Conservation (phyloP, 306 rosid species). For the Leucaena leucocephala region DNA sequence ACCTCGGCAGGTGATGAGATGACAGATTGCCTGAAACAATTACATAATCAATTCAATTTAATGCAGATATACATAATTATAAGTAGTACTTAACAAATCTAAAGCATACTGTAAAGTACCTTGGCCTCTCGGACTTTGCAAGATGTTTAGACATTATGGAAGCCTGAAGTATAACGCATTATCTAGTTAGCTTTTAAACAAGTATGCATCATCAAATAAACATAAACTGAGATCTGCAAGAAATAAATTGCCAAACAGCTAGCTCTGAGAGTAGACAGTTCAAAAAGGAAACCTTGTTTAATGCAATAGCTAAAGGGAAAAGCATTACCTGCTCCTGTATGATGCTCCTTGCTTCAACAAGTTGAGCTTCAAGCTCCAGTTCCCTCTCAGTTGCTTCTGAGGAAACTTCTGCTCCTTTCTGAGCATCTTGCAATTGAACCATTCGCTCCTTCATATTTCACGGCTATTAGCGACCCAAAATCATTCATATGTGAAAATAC, state of each 20-base stretch:
- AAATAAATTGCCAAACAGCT: constrained; percentile 30
- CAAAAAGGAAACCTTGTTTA: constrained; percentile 23
- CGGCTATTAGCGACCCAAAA: constrained; percentile 32
- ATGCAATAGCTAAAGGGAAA: constrained; percentile 4
- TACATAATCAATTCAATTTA: constrained; percentile 44
- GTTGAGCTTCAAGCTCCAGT: constrained; percentile 99
- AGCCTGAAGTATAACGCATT: constrained; percentile 66
- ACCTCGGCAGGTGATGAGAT: constrained; percentile 71
- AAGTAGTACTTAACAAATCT: constrained; percentile 25
- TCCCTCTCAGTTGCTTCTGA: constrained; percentile 99
- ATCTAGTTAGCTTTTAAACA: constrained; percentile 26
- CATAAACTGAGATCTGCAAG: neutral
- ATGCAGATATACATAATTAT: constrained; percentile 35
- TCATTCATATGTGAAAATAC: constrained; percentile 23
- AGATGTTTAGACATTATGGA: constrained; percentile 92
- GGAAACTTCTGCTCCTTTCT: constrained; percentile 91
- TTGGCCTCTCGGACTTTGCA: constrained; percentile 82
- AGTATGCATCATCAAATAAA: constrained; percentile 23
- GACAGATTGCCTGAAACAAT: constrained; percentile 68
- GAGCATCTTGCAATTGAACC: constrained; percentile 98
- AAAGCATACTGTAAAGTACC: constrained; percentile 52
- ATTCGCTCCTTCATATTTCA: constrained; percentile 82
- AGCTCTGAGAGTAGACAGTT: neutral
- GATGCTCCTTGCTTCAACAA: constrained; percentile 99
- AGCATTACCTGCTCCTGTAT: constrained; percentile 94